Evolutionary conservation across 1,284 basidiomycete species (phyloP).

Genomic region (Trichosporon sp.): DNA sequence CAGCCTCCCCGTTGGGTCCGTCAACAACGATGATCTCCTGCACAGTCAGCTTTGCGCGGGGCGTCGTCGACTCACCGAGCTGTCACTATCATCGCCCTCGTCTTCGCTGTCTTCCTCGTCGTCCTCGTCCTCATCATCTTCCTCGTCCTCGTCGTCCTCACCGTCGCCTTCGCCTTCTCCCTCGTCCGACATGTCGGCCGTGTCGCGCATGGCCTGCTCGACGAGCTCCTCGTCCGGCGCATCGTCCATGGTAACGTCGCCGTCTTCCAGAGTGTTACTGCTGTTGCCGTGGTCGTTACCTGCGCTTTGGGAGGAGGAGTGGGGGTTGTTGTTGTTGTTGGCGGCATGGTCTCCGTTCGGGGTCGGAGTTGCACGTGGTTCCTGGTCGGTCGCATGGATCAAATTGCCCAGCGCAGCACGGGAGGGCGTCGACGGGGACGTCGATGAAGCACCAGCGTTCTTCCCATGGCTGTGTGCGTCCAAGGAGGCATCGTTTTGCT

Average conservation of each 20-base stretch:
- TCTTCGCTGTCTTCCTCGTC: constrained; percentile 45
- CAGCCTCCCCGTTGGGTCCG: constrained; percentile 15
- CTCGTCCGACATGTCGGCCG: constrained; percentile 50
- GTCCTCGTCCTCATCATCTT: constrained; percentile 47
- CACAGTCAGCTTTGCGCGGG: not conserved
- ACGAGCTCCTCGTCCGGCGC: constrained; percentile 21
- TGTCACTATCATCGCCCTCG: constrained; percentile 23
- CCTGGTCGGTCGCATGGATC: constrained; percentile 12
- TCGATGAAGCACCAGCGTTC: not conserved
- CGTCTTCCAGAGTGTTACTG: constrained; percentile 4
- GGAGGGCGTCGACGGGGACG: constrained; percentile 11
- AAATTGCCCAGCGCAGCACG: constrained; percentile 12
- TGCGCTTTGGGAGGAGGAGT: not conserved
- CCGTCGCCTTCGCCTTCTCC: constrained; percentile 59
- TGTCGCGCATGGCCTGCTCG: constrained; percentile 16
- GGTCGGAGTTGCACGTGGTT: constrained; percentile 6
- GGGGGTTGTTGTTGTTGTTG: not conserved
- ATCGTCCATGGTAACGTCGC: constrained; percentile 5
- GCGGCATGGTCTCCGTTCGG: not conserved
- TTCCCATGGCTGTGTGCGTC: not conserved
- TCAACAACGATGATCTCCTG: constrained; percentile 21
- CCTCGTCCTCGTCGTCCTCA: constrained; percentile 52
- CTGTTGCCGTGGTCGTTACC: not conserved
- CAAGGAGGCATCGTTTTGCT: constrained; percentile 1
- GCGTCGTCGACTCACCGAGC: constrained; percentile 15